Base-by-base conservation (phyloP, 2,329 filamentous ascomycete genomes). In the Talaromyces islandicus region DNA sequence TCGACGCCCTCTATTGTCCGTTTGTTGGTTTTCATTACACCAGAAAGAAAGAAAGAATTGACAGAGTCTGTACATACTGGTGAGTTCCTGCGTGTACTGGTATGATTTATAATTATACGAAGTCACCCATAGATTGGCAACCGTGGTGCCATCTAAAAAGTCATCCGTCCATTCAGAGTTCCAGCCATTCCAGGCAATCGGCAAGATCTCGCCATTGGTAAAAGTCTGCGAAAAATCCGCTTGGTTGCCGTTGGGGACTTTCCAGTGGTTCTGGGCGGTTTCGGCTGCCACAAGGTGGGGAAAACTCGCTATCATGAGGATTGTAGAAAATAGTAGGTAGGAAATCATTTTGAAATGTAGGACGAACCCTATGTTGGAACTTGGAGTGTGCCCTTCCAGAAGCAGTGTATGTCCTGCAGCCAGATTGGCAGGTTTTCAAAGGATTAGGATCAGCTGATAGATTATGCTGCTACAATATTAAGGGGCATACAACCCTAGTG, bases 231-330 rank as follows among this genome's bases (percentile, higher is more conserved):
- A 14, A 27, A 59, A 59, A 50, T 59, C 51, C 14, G 30, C 11
- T 17, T 48, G 38, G 29, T 35, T 10, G 27, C 57, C 57, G 35
- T 59, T 19, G 27, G 57, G 57, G 25, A 55, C 57, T 4, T 25
- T 50, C 57, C 57, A 59, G n/a, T 46, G 50, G n/a, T 27, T 59
- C 52, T 59, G 57, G 4, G 70, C 71, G 50, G 66, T 61, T 58
- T 61, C 65, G 32, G 69, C 66, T 14, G 35, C 35, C 14, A n/a
- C 35, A 14, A 38, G 35, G 1, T 1, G 35, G 14, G 5, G 7
- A 38, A 38, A 38, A 7, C 4, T 7, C 6, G 35, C 5, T 7
- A n/a, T n/a, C 35, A n/a, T 5, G 35, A 38, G 35, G 5, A 5
- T n/a, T 7, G 35, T 38, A n/a, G 17, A n/a, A 7, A 7, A 38